Evolutionary conservation across 306 rosid species (phyloP).

Genomic region (Vicia villosa): DNA sequence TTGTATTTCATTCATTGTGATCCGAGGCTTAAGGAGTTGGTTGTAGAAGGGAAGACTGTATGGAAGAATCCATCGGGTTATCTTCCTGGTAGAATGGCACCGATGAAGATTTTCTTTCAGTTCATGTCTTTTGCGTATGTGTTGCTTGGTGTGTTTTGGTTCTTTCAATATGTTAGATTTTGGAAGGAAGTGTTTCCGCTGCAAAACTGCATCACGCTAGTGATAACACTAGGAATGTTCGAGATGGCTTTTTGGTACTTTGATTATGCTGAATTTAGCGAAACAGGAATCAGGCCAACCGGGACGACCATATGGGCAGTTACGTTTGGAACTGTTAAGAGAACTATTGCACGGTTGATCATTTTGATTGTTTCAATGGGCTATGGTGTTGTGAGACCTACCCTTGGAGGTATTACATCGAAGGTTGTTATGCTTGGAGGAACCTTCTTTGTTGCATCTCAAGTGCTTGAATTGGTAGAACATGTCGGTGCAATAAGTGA

Average conservation of each 20-base stretch:
- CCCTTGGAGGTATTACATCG: constrained; percentile 94
- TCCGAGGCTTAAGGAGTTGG: constrained; percentile 66
- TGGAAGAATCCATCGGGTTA: constrained; percentile 95
- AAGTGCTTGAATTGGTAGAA: constrained; percentile 93
- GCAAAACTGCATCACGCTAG: constrained; percentile 93
- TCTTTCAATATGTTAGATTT: constrained; percentile 83
- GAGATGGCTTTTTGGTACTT: constrained; percentile 96
- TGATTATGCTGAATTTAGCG: constrained; percentile 87
- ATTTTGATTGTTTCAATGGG: constrained; percentile 93
- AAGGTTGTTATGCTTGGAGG: constrained; percentile 89
- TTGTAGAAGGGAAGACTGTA: constrained; percentile 83
- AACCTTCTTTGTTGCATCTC: constrained; percentile 91
- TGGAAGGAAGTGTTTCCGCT: constrained; percentile 88
- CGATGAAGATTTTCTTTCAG: constrained; percentile 80
- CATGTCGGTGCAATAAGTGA: constrained; percentile 95
- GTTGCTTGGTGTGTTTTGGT: constrained; percentile 89
- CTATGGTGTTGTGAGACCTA: constrained; percentile 94
- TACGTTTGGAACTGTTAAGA: constrained; percentile 81
- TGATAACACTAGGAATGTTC: constrained; percentile 91
- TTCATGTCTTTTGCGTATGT: constrained; percentile 91
- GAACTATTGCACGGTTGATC: constrained; percentile 79
- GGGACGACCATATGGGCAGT: constrained; percentile 95
- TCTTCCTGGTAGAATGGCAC: constrained; percentile 98
- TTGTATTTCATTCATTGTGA: constrained; percentile 95
- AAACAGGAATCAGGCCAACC: constrained; percentile 89